These are phyloP conservation scores for Trichocomaceae sp. DNA, from an alignment of 2,329 filamentous ascomycete species.

Conservation along the genomic window DNA sequence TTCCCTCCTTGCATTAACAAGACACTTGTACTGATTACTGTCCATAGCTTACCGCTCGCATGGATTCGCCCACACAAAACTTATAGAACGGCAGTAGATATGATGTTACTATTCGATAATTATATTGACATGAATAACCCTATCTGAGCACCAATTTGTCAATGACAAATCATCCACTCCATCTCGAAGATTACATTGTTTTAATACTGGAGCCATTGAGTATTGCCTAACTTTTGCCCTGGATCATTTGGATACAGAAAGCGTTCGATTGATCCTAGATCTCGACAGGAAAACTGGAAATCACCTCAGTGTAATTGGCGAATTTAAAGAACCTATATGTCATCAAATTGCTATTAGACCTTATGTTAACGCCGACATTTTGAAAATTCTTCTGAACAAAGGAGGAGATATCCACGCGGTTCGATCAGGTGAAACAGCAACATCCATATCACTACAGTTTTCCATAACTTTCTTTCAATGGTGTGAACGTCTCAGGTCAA, in stretches of 20 bases:
- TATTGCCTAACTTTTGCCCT: not conserved
- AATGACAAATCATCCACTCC: not conserved
- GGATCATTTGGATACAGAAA: not conserved
- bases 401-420: not conserved
- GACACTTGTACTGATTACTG: too few species aligned
- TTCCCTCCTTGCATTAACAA: too few species aligned
- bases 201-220: not conserved
- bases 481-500: not conserved
- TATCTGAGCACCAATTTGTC: not conserved
- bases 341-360: not conserved
- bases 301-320: not conserved
- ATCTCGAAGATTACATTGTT: not conserved
- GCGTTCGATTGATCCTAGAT: not conserved
- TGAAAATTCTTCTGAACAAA: not conserved
- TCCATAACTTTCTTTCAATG: not conserved
- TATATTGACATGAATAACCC: conserved; percentile 5
- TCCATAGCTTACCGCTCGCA: too few species aligned
- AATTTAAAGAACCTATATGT: not conserved
- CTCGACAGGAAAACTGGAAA: not conserved
- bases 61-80: not conserved
- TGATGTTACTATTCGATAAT: conserved; percentile 3
- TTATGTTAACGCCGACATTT: not conserved
- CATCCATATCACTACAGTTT: not conserved
- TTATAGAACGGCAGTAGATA: not conserved
- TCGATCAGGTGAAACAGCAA: not conserved